Evolutionary conservation across 192 early-diverging fungal species (phyloP).

Genomic region (Gorgonomyces haynaldii): DNA sequence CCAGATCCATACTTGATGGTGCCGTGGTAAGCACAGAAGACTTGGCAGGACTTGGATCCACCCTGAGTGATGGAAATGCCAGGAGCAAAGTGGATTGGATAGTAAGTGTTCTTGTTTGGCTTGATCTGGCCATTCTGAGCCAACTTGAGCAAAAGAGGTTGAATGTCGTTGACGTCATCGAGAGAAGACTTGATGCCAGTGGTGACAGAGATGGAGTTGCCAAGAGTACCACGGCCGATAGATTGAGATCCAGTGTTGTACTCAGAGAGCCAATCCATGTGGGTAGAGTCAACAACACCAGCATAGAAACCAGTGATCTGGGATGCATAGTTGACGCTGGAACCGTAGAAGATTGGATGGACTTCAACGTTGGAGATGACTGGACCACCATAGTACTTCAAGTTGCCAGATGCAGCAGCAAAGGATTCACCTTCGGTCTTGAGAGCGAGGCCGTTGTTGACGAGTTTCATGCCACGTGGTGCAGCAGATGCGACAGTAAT

Average conservation of each 20-base stretch:
- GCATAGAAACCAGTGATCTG: slow-evolving; percentile 12
- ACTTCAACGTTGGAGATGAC: slow-evolving; percentile 14
- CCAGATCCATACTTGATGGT: slow-evolving; percentile 8
- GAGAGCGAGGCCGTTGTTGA: too few relatives aligned
- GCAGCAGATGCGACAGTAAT: too few relatives aligned
- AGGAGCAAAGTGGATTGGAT: slow-evolving; percentile 16
- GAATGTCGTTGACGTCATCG: neutral
- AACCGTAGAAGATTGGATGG: slow-evolving; percentile 3
- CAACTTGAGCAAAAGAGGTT: neutral
- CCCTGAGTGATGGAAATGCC: neutral
- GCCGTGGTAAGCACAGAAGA: slow-evolving; percentile 10
- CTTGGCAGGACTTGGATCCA: neutral
- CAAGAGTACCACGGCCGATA: slow-evolving; percentile 11
- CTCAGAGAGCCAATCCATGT: slow-evolving; percentile 6
- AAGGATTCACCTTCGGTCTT: too few relatives aligned
- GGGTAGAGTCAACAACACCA: slow-evolving; percentile 4
- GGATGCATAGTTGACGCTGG: slow-evolving; percentile 1
- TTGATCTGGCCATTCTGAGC: neutral
- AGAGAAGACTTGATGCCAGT: neutral
- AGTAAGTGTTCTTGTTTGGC: slow-evolving; percentile 18
- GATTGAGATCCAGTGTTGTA: slow-evolving; percentile 9
- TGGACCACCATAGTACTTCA: slow-evolving; percentile 14
- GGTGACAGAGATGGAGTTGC: neutral
- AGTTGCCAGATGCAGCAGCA: neutral
- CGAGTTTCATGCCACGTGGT: too few relatives aligned